These are phyloP conservation scores for Astrothelium macrocarpum DNA, from an alignment of 495 filamentous ascomycete species.

Conservation along the genomic window DNA sequence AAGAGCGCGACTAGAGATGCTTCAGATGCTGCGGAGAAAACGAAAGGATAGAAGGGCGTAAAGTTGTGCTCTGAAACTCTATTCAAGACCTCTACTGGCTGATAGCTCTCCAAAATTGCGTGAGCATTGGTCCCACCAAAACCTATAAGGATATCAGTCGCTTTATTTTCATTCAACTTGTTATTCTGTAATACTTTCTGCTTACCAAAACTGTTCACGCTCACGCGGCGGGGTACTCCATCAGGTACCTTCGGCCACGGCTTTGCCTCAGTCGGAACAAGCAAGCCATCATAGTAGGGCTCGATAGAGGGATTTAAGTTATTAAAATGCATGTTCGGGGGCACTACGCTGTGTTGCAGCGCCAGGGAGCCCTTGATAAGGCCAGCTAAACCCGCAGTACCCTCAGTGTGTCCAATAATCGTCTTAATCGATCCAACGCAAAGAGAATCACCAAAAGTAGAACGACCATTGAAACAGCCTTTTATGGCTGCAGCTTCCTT, in stretches of 20 bases:
- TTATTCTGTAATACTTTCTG: no score
- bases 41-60: neutral
- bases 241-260: conserved; percentile 3
- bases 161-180: no score
- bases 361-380: conserved; percentile 7
- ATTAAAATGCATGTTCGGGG: conserved; percentile 10
- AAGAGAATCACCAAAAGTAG: neutral
- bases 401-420: conserved; percentile 9
- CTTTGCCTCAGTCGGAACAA: neutral
- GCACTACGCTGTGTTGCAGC: conserved; percentile 2
- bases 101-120: conserved; percentile 7
- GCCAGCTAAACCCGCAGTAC: conserved; percentile 10
- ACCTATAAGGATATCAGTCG: no score
- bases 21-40: neutral
- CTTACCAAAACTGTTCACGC: conserved; percentile 10
- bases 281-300: neutral
- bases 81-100: neutral
- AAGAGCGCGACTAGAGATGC: neutral
- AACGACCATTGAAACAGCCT: conserved; percentile 27
- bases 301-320: conserved; percentile 1
- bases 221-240: neutral
- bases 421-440: conserved; percentile 8
- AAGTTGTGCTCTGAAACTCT: neutral
- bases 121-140: conserved; percentile 15
- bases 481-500: conserved; percentile 10